Conservation (phyloP, 1,284 basidiomycete genomes). For the Ceratobasidium sp. region DNA sequence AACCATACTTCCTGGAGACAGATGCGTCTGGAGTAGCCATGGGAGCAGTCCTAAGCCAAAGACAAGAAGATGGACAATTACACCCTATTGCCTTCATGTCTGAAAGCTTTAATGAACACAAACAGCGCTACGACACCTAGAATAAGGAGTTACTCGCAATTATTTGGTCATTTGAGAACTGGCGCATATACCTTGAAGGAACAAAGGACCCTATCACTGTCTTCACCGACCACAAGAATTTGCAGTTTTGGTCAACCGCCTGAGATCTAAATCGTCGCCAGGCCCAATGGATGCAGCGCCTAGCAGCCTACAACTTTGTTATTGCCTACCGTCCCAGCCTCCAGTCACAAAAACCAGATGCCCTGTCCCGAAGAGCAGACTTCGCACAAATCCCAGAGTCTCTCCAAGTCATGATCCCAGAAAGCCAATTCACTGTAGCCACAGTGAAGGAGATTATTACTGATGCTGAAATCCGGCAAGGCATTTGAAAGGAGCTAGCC, state of each 20-base stretch:
- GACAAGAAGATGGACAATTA: conserved; percentile 25
- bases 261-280: conserved; percentile 37
- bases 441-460: too few relatives aligned
- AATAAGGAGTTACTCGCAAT: conserved; percentile 29
- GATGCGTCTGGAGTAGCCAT: conserved; percentile 10
- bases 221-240: conserved; percentile 52
- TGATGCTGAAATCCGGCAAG: neutral
- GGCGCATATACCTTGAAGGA: conserved; percentile 54
- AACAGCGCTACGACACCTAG: conserved; percentile 17
- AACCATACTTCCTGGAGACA: conserved; percentile 27
- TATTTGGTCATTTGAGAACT: conserved; percentile 54
- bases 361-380: too few relatives aligned
- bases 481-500: neutral
- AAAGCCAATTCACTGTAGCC: too few relatives aligned
- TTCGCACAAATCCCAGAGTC: too few relatives aligned
- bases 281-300: too few relatives aligned
- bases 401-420: too few relatives aligned
- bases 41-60: conserved; percentile 48
- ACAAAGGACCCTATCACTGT: conserved; percentile 45
- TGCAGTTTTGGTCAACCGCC: conserved; percentile 52
- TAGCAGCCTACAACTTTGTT: neutral
- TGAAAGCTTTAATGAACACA: conserved; percentile 45
- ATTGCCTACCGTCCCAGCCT: neutral
- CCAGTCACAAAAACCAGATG: too few relatives aligned
- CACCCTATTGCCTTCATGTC: conserved; percentile 23